Conservation (phyloP, 805 yeast genomes). For the Tetrapisispora nanseiensis region DNA sequence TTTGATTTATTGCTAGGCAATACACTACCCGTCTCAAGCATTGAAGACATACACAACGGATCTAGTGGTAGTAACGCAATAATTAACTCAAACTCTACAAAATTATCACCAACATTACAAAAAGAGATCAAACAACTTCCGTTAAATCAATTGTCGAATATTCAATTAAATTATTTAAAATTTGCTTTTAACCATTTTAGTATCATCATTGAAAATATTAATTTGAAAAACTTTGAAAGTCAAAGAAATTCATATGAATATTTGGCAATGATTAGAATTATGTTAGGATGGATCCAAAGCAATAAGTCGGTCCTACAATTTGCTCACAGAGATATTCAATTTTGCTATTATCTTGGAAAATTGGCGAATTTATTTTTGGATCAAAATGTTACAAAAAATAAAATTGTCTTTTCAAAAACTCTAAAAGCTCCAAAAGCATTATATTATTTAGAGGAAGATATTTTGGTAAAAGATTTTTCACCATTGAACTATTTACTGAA, state of each 20-base stretch:
- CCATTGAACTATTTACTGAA: conserved; percentile 44
- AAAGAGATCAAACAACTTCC: conserved; percentile 1
- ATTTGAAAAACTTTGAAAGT: conserved; percentile 24
- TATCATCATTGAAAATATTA: conserved; percentile 26
- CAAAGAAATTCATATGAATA: conserved; percentile 12
- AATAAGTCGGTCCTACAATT: conserved; percentile 35
- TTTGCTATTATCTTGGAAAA: conserved; percentile 25
- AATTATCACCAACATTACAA: neutral
- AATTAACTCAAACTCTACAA: neutral
- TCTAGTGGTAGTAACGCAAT: no score
- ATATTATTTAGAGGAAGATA: conserved; percentile 56
- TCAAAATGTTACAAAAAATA: conserved; percentile 5
- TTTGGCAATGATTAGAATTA: conserved; percentile 38
- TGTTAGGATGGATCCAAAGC: conserved; percentile 49
- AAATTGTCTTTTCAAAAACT: conserved; percentile 6
- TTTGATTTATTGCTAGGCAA: conserved; percentile 14
- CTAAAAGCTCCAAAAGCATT: conserved; percentile 47
- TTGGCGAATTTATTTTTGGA: conserved; percentile 25
- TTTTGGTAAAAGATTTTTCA: conserved; percentile 47
- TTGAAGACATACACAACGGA: neutral
- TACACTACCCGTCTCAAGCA: no score
- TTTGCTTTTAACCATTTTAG: conserved; percentile 36
- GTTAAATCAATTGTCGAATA: conserved; percentile 8
- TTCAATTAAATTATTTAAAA: conserved; percentile 23
- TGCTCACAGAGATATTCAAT: conserved; percentile 26